A percentile compares a stretch with the other conserved stretches of the same genome.
Conservation (phyloP, 1,284 basidiomycete genomes). For the Fomitiporia mediterranea region DNA sequence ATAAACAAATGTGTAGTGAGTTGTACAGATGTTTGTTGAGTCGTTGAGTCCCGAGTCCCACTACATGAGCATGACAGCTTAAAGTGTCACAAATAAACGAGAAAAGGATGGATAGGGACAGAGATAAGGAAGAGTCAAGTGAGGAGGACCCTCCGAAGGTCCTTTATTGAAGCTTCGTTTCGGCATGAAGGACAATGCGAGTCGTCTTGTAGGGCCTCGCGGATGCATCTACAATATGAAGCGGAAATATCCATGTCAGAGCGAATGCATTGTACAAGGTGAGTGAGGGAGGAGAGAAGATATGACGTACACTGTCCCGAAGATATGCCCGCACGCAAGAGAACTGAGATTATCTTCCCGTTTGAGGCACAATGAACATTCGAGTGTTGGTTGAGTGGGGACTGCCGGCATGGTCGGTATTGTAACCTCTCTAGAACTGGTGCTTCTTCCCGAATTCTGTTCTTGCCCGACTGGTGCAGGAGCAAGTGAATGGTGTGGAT, state of each 20-base stretch:
- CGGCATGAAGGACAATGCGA: slow-evolving; percentile 6
- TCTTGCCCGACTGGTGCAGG: not conserved
- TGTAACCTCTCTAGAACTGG: too few relatives aligned
- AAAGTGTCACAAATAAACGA: too few relatives aligned
- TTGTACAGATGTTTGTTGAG: too few relatives aligned
- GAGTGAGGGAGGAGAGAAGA: not conserved
- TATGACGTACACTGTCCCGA: slow-evolving; percentile 3
- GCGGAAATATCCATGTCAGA: not conserved
- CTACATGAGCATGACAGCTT: too few relatives aligned
- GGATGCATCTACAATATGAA: not conserved
- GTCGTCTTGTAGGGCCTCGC: not conserved
- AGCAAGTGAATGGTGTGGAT: not conserved
- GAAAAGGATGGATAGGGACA: too few relatives aligned
- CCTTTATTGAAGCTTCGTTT: not conserved
- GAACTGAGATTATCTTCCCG: slow-evolving; percentile 7
- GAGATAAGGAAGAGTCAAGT: too few relatives aligned
- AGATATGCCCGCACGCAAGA: slow-evolving; percentile 12
- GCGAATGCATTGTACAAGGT: too few relatives aligned
- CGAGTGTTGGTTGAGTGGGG: not conserved
- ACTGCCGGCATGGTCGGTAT: not conserved
- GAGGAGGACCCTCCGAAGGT: slow-evolving; percentile 6
- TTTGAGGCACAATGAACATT: slow-evolving; percentile 10
- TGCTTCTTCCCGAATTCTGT: too few relatives aligned
- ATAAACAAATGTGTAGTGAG: too few relatives aligned
- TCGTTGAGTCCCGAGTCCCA: too few relatives aligned